Evolutionary conservation across 805 yeast genomes (phyloP), one percentile per base, ranked within the genome.

Genomic region (Candida chauliodis): DNA sequence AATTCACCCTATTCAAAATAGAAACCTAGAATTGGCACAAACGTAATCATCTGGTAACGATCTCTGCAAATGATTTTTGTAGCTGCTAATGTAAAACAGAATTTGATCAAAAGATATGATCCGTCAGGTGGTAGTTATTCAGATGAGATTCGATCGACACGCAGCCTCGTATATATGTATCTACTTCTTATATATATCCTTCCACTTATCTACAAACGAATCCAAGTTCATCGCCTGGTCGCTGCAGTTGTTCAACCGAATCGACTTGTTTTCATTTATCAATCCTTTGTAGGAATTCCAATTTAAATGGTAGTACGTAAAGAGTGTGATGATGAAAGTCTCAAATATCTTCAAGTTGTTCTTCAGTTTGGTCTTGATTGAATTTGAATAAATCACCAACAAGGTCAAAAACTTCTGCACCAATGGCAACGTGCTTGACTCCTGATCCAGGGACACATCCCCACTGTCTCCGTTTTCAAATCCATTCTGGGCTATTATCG

Each of bases 91-190:
- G n/a, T n/a, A n/a, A n/a, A n/a, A n/a, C n/a, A n/a, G n/a, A n/a
- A n/a, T n/a, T n/a, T n/a, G n/a, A n/a, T n/a, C n/a, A n/a, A n/a
- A n/a, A n/a, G n/a, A n/a, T n/a, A n/a, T n/a, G n/a, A n/a, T n/a
- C n/a, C n/a, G n/a, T n/a, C 13, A 4, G n/a, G 8, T 19, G 50
- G 38, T 1, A 33, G 37, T 5, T 80, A 81, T 50, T 79, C 82
- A 1, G 84, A 81, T 48, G 78, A 74, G 30, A 78, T 82, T 30
- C 78, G 16, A 49, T 82, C 30, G 84, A 79, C 42, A 63, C 68
- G 72, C 36, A 21, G 14, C 11, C 7, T 11, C n/a, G 4, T 29
- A 18, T 10, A 26, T n/a, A n/a, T n/a, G n/a, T n/a, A n/a, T n/a
- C n/a, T n/a, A n/a, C n/a, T n/a, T n/a, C 40, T 50, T 58, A 44